Evolutionary conservation across 2,329 filamentous ascomycete species (phyloP).

Genomic region (Paradendryphiella salina): DNA sequence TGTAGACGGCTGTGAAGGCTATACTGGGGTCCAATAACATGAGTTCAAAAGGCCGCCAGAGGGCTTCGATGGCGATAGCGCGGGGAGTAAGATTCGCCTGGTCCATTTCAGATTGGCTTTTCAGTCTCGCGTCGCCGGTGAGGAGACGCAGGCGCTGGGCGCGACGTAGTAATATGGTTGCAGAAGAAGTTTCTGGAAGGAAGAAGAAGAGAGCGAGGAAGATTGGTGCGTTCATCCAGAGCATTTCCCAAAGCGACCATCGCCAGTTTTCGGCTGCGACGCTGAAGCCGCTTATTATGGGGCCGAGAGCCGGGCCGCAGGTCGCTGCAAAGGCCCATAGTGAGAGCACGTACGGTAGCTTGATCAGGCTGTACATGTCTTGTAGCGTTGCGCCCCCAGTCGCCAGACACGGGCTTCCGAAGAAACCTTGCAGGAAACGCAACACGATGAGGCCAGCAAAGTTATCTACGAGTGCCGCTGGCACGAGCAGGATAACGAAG

Average conservation of each 20-base stretch:
- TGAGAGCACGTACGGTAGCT: conserved; percentile 51
- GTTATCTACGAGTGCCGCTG: conserved; percentile 64
- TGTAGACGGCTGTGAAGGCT: conserved; percentile 80
- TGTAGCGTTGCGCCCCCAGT: conserved; percentile 46
- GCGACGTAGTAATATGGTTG: conserved; percentile 71
- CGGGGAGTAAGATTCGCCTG: conserved; percentile 46
- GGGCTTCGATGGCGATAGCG: conserved; percentile 57
- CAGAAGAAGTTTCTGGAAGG: conserved; percentile 84
- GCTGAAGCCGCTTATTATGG: conserved; percentile 73
- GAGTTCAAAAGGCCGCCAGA: conserved; percentile 77
- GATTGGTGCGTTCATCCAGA: conserved; percentile 72
- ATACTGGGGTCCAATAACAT: conserved; percentile 84
- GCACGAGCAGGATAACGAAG: conserved; percentile 69
- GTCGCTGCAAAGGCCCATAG: conserved; percentile 53
- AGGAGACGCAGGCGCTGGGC: conserved; percentile 71
- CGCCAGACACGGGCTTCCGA: conserved; percentile 45
- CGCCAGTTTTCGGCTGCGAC: conserved; percentile 73
- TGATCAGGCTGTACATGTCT: conserved; percentile 49
- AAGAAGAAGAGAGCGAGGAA: conserved; percentile 82
- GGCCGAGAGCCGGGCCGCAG: conserved; percentile 66
- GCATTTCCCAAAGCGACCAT: conserved; percentile 85
- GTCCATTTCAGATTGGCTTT: conserved; percentile 80
- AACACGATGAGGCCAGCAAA: conserved; percentile 65
- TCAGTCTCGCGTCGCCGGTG: conserved; percentile 66
- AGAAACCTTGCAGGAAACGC: conserved; percentile 48